These are phyloP conservation scores for Eucalyptus pauciflora DNA, from an alignment of 345 rosid species.

Conservation along the genomic window DNA sequence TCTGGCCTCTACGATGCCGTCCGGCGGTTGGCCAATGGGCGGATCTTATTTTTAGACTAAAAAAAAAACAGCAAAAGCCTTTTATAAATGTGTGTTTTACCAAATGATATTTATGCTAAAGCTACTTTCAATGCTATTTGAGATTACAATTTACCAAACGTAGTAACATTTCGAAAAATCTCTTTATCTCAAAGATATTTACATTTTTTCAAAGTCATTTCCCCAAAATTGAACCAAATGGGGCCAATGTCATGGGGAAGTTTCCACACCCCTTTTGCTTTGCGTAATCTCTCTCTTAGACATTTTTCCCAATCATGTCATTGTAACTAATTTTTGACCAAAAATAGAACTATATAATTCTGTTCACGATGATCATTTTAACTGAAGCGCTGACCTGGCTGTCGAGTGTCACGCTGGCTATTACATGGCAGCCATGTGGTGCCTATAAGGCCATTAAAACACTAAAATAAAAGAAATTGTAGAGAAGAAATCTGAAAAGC, in stretches of 20 bases:
- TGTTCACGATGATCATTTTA: not conserved
- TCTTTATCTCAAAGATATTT: no score
- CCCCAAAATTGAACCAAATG: no score
- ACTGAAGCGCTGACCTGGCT: not conserved
- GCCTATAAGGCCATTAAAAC: not conserved
- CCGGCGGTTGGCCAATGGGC: no score
- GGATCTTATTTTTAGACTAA: no score
- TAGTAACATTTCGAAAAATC: no score
- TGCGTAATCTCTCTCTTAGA: not conserved
- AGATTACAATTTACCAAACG: no score
- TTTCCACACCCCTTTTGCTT: not conserved
- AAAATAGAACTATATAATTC: not conserved
- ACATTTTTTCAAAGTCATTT: no score
- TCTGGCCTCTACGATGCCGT: no score
- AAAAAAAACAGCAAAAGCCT: no score
- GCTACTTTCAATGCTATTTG: no score
- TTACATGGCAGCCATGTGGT: not conserved
- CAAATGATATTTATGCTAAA: no score
- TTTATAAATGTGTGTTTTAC: no score
- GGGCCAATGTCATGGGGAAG: not conserved
- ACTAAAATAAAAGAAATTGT: not conserved
- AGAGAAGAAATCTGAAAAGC: not conserved
- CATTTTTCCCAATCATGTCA: not conserved
- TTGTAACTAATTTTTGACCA: not conserved
- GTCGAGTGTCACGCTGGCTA: not conserved